Evolutionary conservation across 2,329 filamentous ascomycete species (phyloP).

Genomic region (Daldinia sp.): DNA sequence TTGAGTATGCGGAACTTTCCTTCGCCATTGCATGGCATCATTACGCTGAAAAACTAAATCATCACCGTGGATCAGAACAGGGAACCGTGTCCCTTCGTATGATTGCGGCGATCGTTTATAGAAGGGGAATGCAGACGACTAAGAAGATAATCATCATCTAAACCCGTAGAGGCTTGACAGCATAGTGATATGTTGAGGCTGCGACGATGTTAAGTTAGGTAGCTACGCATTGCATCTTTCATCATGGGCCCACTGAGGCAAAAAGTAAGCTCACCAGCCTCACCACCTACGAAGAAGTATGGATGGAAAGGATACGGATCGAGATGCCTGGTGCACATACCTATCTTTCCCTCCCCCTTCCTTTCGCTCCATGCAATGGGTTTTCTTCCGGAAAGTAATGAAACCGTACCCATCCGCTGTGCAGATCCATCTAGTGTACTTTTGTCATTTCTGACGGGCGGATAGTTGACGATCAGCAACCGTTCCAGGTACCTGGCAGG

Average conservation of each 20-base stretch:
- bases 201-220: constrained; percentile 6
- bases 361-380: constrained; percentile 9
- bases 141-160: constrained; percentile 11
- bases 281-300: constrained; percentile 6
- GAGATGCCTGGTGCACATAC: constrained; percentile 17
- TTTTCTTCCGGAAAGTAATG: constrained; percentile 17
- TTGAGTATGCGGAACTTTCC: neutral
- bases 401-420: constrained; percentile 37
- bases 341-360: neutral
- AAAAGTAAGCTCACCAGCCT: constrained; percentile 31
- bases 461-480: constrained; percentile 32
- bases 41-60: neutral
- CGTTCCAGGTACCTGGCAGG: constrained; percentile 33
- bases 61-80: neutral
- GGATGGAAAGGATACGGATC: constrained; percentile 10
- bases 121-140: neutral
- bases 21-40: neutral
- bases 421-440: constrained; percentile 4
- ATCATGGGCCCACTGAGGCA: constrained; percentile 29
- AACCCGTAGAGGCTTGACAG: neutral
- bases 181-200: constrained; percentile 2
- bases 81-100: neutral
- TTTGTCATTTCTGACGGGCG: constrained; percentile 22
- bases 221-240: constrained; percentile 27
- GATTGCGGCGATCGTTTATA: neutral